phyloP scores from a whole-genome alignment of 129 eudicot species.

The Tagetes patula region DNA sequence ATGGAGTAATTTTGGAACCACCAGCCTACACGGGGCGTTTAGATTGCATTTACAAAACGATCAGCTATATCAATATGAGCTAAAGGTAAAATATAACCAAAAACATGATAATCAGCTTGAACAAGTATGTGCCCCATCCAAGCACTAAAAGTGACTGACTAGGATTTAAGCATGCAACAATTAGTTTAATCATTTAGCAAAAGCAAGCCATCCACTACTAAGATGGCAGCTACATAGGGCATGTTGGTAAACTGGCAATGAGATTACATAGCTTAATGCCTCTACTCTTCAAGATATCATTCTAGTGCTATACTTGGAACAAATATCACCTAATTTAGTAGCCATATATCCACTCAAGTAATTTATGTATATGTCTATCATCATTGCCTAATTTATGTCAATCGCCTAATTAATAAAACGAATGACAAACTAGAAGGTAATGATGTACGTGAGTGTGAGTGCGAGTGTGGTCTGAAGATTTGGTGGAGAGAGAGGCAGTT shows the following conservation, averaged over 20 bases:
- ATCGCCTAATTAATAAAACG: background rate
- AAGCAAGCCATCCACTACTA: background rate
- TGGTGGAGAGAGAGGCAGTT: background rate
- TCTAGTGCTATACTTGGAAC: background rate
- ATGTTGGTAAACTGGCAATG: background rate
- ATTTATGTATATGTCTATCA: background rate
- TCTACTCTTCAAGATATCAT: background rate
- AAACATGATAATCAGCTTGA: background rate
- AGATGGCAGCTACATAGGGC: background rate
- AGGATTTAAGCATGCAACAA: background rate
- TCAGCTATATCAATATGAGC: background rate
- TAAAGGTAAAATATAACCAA: background rate
- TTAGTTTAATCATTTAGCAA: background rate
- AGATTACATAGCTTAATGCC: background rate
- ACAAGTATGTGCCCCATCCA: background rate
- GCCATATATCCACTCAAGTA: background rate
- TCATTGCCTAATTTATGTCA: background rate
- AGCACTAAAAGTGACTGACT: background rate
- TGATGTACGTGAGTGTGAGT: background rate
- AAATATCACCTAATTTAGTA: background rate
- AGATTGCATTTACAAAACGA: background rate
- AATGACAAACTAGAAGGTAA: background rate
- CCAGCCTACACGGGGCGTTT: background rate
- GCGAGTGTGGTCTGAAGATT: background rate
- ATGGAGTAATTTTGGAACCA: background rate